Base-by-base conservation (phyloP, 1,139 yeast species). In the Kazachstania sp. region DNA sequence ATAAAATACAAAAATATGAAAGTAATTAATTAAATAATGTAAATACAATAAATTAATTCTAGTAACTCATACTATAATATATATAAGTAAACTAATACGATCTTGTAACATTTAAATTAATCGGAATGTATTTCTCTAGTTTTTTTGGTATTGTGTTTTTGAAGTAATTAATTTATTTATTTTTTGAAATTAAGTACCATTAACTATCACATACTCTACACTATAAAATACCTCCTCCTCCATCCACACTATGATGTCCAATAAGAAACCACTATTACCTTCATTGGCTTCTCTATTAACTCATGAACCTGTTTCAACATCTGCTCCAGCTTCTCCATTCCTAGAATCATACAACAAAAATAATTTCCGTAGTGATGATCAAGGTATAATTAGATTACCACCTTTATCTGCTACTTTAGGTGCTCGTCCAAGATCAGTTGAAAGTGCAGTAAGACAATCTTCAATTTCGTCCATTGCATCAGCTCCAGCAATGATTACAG, bases 351-450 rank as follows among this genome's bases (percentile, higher is more conserved):
- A 37, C 42, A 40, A 40, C 9, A 39, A 32, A 13, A 37, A 39
- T 15, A 46, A 35, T 15, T 51, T 51, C 41, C 46, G 44, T 39
- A 44, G 40, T 42, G 53, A 49, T 40, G 37, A 43, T 15, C 43
- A 49, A 11, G 61, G 66, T 7, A 45, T 56, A 7, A 59, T 61
- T 36, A 57, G 55, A 39, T 49, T 61, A 30, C 65, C 65, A 29
- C 65, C 65, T 2, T 40, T 61, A 31, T 30, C 35, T 18, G 41
- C 49, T 29, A 37, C 45, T 4, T 49, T 49, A 16, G 48, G 51
- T 18, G 38, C 45, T 19, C 50, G 61, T 20, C 60, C 60, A n/a
- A 51, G 46, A 31, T 54, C 61, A 15, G 54, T 54, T 4, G 63
- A 59, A 40, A 55, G 60, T 37, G 57, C 61, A 13, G 32, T 57